Percentiles rank a stretch among this genome's conserved stretches.
Conservation (phyloP, 139 green algal species). For the Tetradesmus lagerheimii region DNA sequence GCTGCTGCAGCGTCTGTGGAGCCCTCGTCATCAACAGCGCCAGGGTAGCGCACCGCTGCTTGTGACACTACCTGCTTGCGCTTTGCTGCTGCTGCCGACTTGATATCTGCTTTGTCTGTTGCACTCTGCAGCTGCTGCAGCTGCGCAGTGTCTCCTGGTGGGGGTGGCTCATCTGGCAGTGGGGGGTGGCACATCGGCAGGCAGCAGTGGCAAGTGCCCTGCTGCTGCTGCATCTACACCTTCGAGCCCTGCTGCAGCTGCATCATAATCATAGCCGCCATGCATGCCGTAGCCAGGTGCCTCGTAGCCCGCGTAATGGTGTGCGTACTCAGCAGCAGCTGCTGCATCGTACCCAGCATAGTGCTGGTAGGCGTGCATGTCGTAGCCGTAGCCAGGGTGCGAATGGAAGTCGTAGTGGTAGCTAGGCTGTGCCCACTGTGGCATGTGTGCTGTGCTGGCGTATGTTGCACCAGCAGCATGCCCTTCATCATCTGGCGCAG, state of each 20-base stretch:
- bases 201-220: not conserved
- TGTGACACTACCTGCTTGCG: not conserved
- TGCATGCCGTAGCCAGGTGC: not conserved
- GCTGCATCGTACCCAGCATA: slow-evolving; percentile 5
- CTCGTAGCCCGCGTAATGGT: not conserved
- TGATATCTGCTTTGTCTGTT: not conserved
- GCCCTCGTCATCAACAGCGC: not conserved
- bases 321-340: slow-evolving; percentile 8
- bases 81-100: not conserved
- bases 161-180: not conserved
- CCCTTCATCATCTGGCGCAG: not conserved
- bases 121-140: not conserved
- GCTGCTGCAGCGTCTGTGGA: slow-evolving; percentile 18
- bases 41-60: slow-evolving; percentile 10
- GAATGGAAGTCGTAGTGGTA: slow-evolving; percentile 34
- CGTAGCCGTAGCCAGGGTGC: slow-evolving; percentile 10
- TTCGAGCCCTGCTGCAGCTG: slow-evolving; percentile 4
- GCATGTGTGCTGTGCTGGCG: slow-evolving; percentile 30
- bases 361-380: not conserved
- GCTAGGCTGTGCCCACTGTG: slow-evolving; percentile 32
- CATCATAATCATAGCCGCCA: not conserved
- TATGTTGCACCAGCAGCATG: slow-evolving; percentile 11
- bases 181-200: not conserved
- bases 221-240: not conserved
- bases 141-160: not conserved